Conservation (phyloP, 2,329 filamentous ascomycete genomes). For the Aspergillus sp. region DNA sequence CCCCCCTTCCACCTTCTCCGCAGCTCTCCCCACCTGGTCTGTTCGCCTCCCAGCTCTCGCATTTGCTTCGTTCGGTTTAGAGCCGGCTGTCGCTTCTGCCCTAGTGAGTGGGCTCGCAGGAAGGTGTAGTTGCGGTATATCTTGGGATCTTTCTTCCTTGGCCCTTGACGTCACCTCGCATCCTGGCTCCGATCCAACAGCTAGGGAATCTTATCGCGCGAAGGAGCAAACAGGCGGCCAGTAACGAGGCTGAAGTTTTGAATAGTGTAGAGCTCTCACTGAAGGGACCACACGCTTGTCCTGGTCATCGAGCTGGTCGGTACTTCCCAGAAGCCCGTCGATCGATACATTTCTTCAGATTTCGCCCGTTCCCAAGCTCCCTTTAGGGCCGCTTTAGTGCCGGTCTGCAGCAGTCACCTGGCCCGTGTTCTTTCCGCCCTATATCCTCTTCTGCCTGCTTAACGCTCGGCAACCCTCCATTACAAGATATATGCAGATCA, state of each 20-base stretch:
- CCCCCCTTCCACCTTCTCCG: conserved; percentile 16
- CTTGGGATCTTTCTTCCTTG: background rate
- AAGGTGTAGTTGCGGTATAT: background rate
- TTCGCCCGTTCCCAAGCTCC: conserved; percentile 24
- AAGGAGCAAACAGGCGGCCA: background rate
- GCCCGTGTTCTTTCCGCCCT: conserved; percentile 25
- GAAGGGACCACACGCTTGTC: conserved; percentile 26
- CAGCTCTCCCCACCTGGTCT: conserved; percentile 14
- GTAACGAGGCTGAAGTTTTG: background rate
- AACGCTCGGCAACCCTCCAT: conserved; percentile 25
- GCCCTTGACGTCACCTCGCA: conserved; percentile 8
- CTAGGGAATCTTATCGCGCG: background rate
- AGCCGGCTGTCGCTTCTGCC: conserved; percentile 5
- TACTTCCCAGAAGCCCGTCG: conserved; percentile 9
- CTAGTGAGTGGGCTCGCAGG: background rate
- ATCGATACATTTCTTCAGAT: conserved; percentile 14
- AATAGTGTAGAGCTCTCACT: background rate
- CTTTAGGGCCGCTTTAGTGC: conserved; percentile 18
- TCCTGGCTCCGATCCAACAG: conserved; percentile 6
- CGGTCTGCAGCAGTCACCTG: conserved; percentile 36
- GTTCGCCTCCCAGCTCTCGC: conserved; percentile 10
- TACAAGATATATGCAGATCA: conserved; percentile 44
- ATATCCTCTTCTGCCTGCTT: conserved; percentile 19
- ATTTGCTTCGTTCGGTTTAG: conserved; percentile 14
- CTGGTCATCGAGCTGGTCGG: conserved; percentile 16